These are phyloP conservation scores for Diaporthe sp. DNA, from an alignment of 2,329 filamentous ascomycete species.

Conservation along the genomic window DNA sequence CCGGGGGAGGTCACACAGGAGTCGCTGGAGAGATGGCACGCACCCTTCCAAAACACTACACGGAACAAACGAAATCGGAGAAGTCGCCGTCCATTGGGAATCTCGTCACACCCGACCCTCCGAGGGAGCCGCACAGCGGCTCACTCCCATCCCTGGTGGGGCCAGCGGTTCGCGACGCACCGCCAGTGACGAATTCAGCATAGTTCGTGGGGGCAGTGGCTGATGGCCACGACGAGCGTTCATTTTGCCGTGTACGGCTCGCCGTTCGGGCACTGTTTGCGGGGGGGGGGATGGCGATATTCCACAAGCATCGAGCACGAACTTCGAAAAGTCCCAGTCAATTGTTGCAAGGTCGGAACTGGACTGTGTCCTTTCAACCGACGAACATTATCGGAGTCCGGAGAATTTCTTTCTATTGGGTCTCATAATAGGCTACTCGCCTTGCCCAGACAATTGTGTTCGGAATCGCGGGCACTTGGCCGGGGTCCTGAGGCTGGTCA, in stretches of 20 bases:
- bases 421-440: neutral
- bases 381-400: neutral
- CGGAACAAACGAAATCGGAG: constrained; percentile 29
- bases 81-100: constrained; percentile 37
- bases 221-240: neutral
- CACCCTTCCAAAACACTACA: constrained; percentile 11
- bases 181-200: constrained; percentile 32
- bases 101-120: constrained; percentile 33
- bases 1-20: constrained; percentile 10
- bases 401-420: neutral
- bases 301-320: neutral
- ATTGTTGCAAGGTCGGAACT: neutral
- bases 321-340: neutral
- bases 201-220: neutral
- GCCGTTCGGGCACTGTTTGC: neutral
- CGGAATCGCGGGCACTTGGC: neutral
- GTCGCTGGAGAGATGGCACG: constrained; percentile 16
- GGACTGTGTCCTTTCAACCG: neutral
- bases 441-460: neutral
- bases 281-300: neutral
- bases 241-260: neutral
- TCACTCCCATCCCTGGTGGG: constrained; percentile 17
- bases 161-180: constrained; percentile 24
- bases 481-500: neutral
- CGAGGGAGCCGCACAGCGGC: constrained; percentile 17